Base-by-base conservation (phyloP, 148 eudicot species). In the Rhododendron molle region DNA sequence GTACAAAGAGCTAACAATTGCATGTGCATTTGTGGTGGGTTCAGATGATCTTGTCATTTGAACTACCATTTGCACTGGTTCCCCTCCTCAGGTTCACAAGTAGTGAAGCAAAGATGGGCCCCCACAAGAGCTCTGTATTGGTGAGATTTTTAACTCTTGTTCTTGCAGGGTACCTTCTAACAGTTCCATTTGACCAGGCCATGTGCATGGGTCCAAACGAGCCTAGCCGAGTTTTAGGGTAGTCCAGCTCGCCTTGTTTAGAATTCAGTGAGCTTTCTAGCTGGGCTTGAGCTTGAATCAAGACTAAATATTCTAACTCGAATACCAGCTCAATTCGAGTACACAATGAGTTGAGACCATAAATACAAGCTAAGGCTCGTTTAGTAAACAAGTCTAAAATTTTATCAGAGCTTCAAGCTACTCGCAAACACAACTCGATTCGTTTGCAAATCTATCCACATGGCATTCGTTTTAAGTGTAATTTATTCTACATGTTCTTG, bases 81-180 rank as follows among this genome's bases (percentile, higher is more conserved):
- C 86, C 86, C 65, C 86, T 85, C 86, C 83, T 85, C 83, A 85
- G 77, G 77, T 85, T 85, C 60, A 85, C 86, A 38, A 85, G 83
- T 83, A 85, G 86, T 78, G 74, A 85, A 65, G 76, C 62, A 15
- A 85, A 79, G 26, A 85, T 85, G 86, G 86, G 86, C 52, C 86
- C 7, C 20, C 85, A 78, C 12, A 85, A 78, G 58, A 85, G 28
- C 81, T 78, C 86, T 56, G 14, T 16, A 78, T 0, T 30, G 83
- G 86, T 85, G 46, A 71, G 62, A 67, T 67, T 67, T 16, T 67
- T 26, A 67, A 8, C 28, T n/a, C 10, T 60, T 6, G 43, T 40
- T 40, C 43, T 40, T 40, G 43, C 11, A 23, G 71, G 30, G 1
- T 81, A 32, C 67, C 83, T 44, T 21, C 16, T 47, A 36, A 7